These are phyloP conservation scores for Phytophthora litchii DNA, from an alignment of 352 stramenopile species.

Conservation along the genomic window DNA sequence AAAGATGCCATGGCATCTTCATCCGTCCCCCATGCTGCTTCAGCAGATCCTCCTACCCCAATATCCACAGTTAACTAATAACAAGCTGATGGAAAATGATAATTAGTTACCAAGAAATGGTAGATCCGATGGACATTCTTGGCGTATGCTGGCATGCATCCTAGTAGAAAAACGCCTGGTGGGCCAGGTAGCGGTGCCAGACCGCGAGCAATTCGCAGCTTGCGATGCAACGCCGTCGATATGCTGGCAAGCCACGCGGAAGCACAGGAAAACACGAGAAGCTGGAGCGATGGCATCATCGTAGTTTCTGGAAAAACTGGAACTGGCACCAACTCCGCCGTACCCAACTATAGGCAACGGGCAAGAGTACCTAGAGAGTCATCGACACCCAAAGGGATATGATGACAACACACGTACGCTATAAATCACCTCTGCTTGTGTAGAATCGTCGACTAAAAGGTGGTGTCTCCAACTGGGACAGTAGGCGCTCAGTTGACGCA, in stretches of 20 bases:
- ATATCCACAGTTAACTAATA: too few relatives aligned
- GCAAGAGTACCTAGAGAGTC: too few relatives aligned
- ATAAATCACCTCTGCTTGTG: too few relatives aligned
- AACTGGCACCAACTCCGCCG: too few relatives aligned
- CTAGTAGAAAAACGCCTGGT: conserved; percentile 52
- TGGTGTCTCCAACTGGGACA: too few relatives aligned
- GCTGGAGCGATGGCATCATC: conserved; percentile 1
- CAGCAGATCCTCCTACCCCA: conserved; percentile 43
- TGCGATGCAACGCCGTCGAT: conserved; percentile 41
- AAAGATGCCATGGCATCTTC: conserved; percentile 71
- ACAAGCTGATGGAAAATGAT: too few relatives aligned
- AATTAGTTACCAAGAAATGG: conserved; percentile 46
- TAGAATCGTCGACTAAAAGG: too few relatives aligned
- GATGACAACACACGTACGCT: too few relatives aligned
- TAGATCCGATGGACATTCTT: conserved; percentile 62
- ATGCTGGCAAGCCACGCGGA: conserved; percentile 16
- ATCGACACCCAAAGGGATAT: too few relatives aligned
- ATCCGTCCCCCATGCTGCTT: conserved; percentile 54
- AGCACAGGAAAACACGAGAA: conserved; percentile 1
- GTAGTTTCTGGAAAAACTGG: conserved; percentile 3
- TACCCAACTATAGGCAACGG: too few relatives aligned
- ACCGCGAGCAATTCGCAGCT: conserved; percentile 56
- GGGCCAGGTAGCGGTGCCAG: conserved; percentile 47
- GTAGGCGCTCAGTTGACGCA: too few relatives aligned
- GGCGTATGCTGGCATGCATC: conserved; percentile 58